Percentiles rank a stretch among this genome's conserved stretches.
Conservation (phyloP, 805 yeast species). For the Cyberlindnera subsufficiens region DNA sequence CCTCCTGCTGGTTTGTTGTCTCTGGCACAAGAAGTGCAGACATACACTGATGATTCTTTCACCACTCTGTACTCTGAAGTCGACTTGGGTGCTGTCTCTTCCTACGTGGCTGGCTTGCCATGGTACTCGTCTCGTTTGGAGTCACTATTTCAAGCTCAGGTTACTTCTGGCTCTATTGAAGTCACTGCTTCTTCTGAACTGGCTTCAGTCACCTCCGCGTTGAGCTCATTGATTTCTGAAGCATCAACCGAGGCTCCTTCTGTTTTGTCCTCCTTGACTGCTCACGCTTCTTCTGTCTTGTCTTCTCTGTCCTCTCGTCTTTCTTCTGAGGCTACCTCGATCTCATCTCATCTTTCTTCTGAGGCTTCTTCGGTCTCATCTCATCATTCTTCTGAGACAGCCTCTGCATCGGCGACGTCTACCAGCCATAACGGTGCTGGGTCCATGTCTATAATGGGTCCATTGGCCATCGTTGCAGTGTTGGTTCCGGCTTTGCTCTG, state of each 20-base stretch:
- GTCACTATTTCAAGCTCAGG: constrained; percentile 10
- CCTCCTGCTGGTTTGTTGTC: constrained; percentile 25
- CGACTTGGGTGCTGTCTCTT: constrained; percentile 20
- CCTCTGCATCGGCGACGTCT: constrained; percentile 6
- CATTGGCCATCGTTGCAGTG: constrained; percentile 13
- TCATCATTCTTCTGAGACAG: constrained; percentile 2
- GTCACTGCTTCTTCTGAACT: constrained; percentile 5
- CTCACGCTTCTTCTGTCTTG: background rate
- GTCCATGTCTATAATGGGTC: constrained; percentile 12
- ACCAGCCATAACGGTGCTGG: constrained; percentile 11
- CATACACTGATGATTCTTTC: constrained; percentile 30
- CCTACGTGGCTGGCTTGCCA: constrained; percentile 27
- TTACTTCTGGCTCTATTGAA: constrained; percentile 7
- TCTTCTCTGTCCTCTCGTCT: constrained; percentile 5
- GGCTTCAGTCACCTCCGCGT: constrained; percentile 2
- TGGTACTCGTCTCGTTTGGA: constrained; percentile 25
- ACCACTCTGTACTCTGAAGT: constrained; percentile 25
- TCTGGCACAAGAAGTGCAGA: constrained; percentile 22
- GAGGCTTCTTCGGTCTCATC: constrained; percentile 6
- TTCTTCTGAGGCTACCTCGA: constrained; percentile 8
- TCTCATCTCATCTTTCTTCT: constrained; percentile 4
- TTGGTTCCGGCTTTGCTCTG: constrained; percentile 16
- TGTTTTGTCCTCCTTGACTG: constrained; percentile 5
- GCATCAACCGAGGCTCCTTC: constrained; percentile 3
- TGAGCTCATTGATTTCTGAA: background rate